Evolutionary conservation across 1,139 yeast species (phyloP).

Genomic region (Casaregolazyma suthepensis): DNA sequence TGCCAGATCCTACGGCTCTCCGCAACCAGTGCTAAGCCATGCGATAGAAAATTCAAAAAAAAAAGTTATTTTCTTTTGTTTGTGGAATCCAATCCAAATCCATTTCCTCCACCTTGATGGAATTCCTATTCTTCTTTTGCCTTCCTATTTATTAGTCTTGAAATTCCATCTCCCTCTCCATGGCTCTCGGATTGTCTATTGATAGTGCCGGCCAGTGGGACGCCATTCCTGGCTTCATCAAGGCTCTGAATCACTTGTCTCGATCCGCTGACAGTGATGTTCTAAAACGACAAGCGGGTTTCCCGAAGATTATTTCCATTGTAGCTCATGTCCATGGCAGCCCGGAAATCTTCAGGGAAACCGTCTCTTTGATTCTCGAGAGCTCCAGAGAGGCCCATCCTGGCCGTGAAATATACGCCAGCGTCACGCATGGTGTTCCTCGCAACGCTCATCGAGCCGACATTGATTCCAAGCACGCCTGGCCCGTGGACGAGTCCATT

Average conservation of each 20-base stretch:
- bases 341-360: slow-evolving; percentile 1
- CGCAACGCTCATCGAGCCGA: not conserved
- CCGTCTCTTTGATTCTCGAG: not conserved
- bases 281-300: not conserved
- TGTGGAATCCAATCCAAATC: not conserved
- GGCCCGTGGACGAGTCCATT: not conserved
- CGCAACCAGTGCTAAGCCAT: not conserved
- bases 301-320: not conserved
- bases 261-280: not conserved
- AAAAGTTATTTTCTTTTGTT: not conserved
- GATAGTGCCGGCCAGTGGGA: not conserved
- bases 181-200: not conserved
- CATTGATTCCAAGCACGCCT: not conserved
- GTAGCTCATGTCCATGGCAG: slow-evolving; percentile 1
- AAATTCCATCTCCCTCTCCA: not conserved
- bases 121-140: not conserved
- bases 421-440: slow-evolving; percentile 8
- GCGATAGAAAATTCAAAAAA: not conserved
- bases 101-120: not conserved
- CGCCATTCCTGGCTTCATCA: not conserved
- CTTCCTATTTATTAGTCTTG: not conserved
- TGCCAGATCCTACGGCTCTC: not conserved
- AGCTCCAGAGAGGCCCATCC: not conserved
- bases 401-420: slow-evolving; percentile 6
- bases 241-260: not conserved